Evolutionary conservation across 805 yeast genomes (phyloP), one percentile per base, ranked within the genome.

Genomic region (Saturnispora kantuleensis): DNA sequence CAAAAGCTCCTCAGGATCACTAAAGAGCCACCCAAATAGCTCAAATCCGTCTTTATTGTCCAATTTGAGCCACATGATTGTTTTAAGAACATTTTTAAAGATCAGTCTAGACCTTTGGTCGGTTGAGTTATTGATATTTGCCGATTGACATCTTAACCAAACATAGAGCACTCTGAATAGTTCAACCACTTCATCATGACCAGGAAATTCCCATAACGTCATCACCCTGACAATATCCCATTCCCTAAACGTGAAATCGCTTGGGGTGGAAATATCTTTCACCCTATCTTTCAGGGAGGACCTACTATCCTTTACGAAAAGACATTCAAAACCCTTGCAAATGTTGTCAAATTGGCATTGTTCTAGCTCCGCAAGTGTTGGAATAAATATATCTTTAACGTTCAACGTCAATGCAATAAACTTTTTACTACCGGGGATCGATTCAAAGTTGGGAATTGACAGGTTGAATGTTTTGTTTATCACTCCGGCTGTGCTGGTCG

Each of bases 351-450:
- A 57, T 42, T 60, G 65, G 17, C 18, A 4, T 2, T 49, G 50
- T 0, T 51, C 42, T 8, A 60, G 46, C 1, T 42, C 31, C 5
- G 42, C 42, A 2, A 80, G 70, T 34, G 68, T 65, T 5, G 66
- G 63, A 3, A 71, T 77, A 12, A 67, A 54, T 12, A 60, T 49
- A 5, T 62, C 55, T 16, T 56, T 50, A 1, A 57, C 50, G 3
- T 48, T 41, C 30, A 58, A 37, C 16, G 52, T 44, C 26, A 50
- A 54, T 44, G 49, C 57, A 48, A 50, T 50, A 41, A 36, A 56
- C 44, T 48, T 55, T 8, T 42, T 21, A 30, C 41, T 41, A 3
- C 40, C 47, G 10, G 52, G 52, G 11, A 47, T 45, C 10, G 35
- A 15, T 10, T 35, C 21, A 18, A 38, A 47, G 30, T 37, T 37